Conservation (phyloP, 2,329 filamentous ascomycete genomes). For the Nannizziopsis barbatae region DNA sequence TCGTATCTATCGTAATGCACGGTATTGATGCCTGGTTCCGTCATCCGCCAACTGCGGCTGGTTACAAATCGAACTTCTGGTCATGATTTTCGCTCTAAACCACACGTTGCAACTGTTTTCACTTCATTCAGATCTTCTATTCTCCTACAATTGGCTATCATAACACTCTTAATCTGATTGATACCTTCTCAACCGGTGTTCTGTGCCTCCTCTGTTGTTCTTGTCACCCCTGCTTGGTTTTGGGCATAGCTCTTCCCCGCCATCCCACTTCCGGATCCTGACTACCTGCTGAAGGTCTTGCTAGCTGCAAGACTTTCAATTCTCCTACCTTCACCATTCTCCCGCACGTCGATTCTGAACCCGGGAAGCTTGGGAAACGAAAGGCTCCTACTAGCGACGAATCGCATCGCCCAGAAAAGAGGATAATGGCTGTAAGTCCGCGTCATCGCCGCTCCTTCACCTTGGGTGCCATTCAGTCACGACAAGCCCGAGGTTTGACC, state of each 20-base stretch:
- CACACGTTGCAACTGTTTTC: too few relatives aligned
- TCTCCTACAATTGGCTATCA: too few relatives aligned
- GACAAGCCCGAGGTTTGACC: not conserved
- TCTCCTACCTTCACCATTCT: constrained; percentile 24
- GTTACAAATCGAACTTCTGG: too few relatives aligned
- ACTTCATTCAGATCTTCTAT: too few relatives aligned
- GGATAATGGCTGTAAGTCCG: constrained; percentile 41
- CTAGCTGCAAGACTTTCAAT: constrained; percentile 33
- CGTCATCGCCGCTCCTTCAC: constrained; percentile 8
- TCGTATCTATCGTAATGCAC: too few relatives aligned
- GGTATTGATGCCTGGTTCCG: too few relatives aligned
- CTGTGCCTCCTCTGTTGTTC: not conserved
- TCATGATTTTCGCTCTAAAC: too few relatives aligned
- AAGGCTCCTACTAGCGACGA: constrained; percentile 17
- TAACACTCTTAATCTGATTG: too few relatives aligned
- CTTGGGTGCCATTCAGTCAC: constrained; percentile 6
- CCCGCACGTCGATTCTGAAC: constrained; percentile 21
- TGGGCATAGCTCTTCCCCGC: constrained; percentile 11
- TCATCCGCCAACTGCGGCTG: too few relatives aligned
- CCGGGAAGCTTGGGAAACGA: constrained; percentile 15
- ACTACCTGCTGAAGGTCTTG: constrained; percentile 31
- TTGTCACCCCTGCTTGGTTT: not conserved
- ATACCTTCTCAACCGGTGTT: not conserved
- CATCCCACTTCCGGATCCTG: constrained; percentile 15
- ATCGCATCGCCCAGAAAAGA: constrained; percentile 41